phyloP scores from a whole-genome alignment of 1,284 basidiomycete genomes.

The Tylopilus orsonianus region DNA sequence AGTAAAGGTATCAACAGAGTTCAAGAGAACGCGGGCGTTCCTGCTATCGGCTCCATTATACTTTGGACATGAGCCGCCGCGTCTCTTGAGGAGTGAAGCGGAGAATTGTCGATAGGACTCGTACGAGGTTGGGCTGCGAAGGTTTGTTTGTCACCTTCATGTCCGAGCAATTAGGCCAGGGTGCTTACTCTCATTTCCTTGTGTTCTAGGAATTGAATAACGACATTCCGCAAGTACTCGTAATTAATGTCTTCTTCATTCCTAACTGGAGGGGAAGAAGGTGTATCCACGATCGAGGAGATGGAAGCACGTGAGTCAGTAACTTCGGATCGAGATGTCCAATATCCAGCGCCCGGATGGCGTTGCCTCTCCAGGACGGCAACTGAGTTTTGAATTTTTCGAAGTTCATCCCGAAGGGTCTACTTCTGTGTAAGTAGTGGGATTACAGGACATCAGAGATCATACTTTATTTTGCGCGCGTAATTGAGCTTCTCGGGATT shows the following conservation, averaged over 20 bases:
- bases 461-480: constrained; percentile 74
- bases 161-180: neutral
- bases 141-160: constrained; percentile 7
- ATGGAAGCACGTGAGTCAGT: constrained; percentile 47
- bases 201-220: constrained; percentile 89
- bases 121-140: constrained; percentile 87
- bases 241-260: constrained; percentile 90
- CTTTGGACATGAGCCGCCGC: constrained; percentile 77
- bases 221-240: constrained; percentile 94
- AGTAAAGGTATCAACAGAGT: neutral
- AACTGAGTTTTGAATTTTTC: constrained; percentile 89
- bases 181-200: constrained; percentile 79
- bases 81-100: constrained; percentile 94
- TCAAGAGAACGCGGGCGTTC: neutral
- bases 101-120: constrained; percentile 87
- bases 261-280: constrained; percentile 37
- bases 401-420: constrained; percentile 87
- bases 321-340: constrained; percentile 55
- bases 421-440: constrained; percentile 32
- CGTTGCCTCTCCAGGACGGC: constrained; percentile 87
- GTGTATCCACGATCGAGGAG: constrained; percentile 44
- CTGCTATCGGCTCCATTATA: constrained; percentile 36
- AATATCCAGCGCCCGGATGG: constrained; percentile 92
- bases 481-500: constrained; percentile 63
- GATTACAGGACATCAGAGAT: neutral